Base-by-base conservation (phyloP, 331 rosid species). In the Cydonia oblonga region DNA sequence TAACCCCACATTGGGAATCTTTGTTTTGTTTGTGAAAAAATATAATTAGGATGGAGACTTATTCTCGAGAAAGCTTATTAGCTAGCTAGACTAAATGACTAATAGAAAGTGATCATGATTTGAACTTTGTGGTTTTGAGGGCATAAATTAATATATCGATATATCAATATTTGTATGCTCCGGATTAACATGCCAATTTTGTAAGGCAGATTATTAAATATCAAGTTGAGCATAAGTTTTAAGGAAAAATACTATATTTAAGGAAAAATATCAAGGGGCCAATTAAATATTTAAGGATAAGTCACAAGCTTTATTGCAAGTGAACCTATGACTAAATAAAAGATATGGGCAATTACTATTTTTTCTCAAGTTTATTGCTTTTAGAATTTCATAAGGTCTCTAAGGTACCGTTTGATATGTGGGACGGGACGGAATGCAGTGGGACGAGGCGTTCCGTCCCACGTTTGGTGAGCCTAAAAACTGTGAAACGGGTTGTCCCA, bases 1-100 rank as follows among this genome's bases (percentile, higher is more conserved):
- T 15, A 59, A 73, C 85, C 77, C 72, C 80, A 78, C 80, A 19
- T 40, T 2, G 65, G 86, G 92, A 84, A 90, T 90, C 87, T 78
- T 84, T 77, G 84, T 82, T 84, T 84, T 79, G 83, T 78, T 68
- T 78, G 76, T 51, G 73, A 54, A 32, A 66, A 44, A 24, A 49
- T 11, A 35, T 35, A 38, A 22, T 51, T 33, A 33, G n/a, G 64
- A 67, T 38, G 35, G 68, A 44, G 61, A 60, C 78, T 77, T 80
- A 70, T 84, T 82, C 81, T 84, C 22, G 52, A 59, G 28, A 24
- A 46, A 10, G 61, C 61, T 56, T 23, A 24, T 24, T 25, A 25
- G 33, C 32, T 5, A 15, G 32, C 9, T 49, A 49, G 42, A 38
- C 42, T 1, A 38, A 38, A 38, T 38, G n/a, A 49, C 54, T 29